Evolutionary conservation across 192 early-diverging fungal species (phyloP), one percentile per base, ranked within the genome.

Genomic region (Coemansia sp.): DNA sequence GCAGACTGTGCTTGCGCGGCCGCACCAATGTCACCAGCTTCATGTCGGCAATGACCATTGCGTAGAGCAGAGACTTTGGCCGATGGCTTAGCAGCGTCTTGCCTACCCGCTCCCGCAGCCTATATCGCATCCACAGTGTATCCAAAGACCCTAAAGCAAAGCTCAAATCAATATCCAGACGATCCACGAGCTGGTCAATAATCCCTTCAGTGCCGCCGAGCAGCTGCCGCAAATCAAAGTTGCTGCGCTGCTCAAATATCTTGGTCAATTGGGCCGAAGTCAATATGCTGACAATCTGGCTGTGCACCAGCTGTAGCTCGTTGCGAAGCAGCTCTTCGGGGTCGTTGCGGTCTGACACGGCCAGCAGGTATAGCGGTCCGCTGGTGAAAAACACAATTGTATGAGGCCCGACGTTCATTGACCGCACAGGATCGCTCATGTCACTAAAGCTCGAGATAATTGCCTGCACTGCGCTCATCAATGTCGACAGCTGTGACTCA

Each of bases 391-490:
- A 97, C 14, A 96, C 94, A 69, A 96, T 87, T 26, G 77, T 86
- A 66, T 93, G 89, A 17, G 68, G 68, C 0, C 90, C 91, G 0
- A 91, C 85, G 52, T 42, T 60, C 65, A 78, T 59, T 42, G 81
- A 89, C 69, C 81, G 71, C 21, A 95, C 72, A 0, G 85, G 72
- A 68, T 98, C 96, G 61, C 92, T 89, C 55, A 90, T 88, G 57
- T 88, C 87, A 44, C 81, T 76, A 82, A 94, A 93, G 65, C 93
- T 91, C 15, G 92, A 88, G 37, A 95, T 83, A 22, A 97, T 86
- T 0, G 94, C 93, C 57, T 96, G 95, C 17, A 94, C 86, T 2
- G 96, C 84, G 37, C 94, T 94, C 89, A 93, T 95, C 44, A 94
- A 78, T 21, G 86, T 84, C 12, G 95, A 88, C 60, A 96, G 86